Conservation (phyloP, 495 filamentous ascomycete species). For the Penicillium turbatum region DNA sequence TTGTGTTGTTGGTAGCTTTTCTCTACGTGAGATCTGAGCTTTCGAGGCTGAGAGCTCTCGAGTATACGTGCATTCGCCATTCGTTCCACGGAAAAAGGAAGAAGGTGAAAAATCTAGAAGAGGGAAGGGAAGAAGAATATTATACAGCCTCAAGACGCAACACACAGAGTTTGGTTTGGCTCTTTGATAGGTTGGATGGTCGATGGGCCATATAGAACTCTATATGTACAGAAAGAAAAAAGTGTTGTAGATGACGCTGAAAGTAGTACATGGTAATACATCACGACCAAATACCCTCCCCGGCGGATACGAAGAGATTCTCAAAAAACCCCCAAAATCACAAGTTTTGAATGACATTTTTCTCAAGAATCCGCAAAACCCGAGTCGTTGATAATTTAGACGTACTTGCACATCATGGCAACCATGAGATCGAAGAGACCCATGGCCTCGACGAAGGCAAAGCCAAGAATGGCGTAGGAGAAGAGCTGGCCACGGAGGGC, state of each 20-base stretch:
- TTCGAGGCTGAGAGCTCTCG: background rate
- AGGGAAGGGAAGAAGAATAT: slow-evolving; percentile 6
- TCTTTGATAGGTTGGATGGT: slow-evolving; percentile 32
- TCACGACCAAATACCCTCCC: slow-evolving; percentile 36
- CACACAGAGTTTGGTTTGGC: slow-evolving; percentile 37
- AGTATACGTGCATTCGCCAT: background rate
- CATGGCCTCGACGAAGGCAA: slow-evolving; percentile 91
- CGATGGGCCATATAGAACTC: slow-evolving; percentile 37
- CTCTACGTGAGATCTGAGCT: slow-evolving; percentile 6
- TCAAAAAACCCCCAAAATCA: slow-evolving; percentile 16
- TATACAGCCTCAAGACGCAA: slow-evolving; percentile 28
- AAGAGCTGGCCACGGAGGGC: slow-evolving; percentile 86
- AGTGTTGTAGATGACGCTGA: slow-evolving; percentile 37
- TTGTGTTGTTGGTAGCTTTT: slow-evolving; percentile 1
- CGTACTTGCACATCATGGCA: slow-evolving; percentile 79
- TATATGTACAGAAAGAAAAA: slow-evolving; percentile 46
- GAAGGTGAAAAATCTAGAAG: background rate
- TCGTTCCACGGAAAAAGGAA: background rate
- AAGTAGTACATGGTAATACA: slow-evolving; percentile 42
- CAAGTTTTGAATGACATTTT: slow-evolving; percentile 16
- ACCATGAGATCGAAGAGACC: slow-evolving; percentile 92
- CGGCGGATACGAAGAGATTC: slow-evolving; percentile 24
- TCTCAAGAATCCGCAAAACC: slow-evolving; percentile 11
- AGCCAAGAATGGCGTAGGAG: slow-evolving; percentile 90
- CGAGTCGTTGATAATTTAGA: slow-evolving; percentile 31